Percentiles rank a stretch among this genome's conserved stretches.
These are phyloP conservation scores for Saturnispora serradocipensis DNA, from an alignment of 805 yeast species.

Conservation along the genomic window DNA sequence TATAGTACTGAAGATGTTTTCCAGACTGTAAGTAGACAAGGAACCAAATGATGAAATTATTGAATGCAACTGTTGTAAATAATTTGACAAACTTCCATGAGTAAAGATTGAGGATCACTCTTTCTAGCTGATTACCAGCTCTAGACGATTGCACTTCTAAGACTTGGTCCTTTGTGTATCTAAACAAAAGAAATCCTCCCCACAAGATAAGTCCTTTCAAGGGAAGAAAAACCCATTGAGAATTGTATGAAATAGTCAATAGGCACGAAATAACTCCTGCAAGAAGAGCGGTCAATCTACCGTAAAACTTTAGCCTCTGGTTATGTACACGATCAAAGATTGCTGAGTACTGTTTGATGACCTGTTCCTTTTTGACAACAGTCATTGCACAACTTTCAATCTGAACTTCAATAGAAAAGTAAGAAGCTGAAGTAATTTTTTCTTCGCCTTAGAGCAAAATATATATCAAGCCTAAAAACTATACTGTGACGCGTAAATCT, in stretches of 20 bases:
- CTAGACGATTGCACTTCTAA: constrained; percentile 19
- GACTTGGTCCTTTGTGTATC: constrained; percentile 24
- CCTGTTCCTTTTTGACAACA: not conserved
- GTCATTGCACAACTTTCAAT: not conserved
- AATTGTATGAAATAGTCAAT: constrained; percentile 18
- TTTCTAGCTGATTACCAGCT: constrained; percentile 21
- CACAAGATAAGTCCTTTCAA: constrained; percentile 21
- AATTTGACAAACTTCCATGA: constrained; percentile 19
- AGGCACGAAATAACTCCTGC: constrained; percentile 16
- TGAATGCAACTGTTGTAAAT: constrained; percentile 15
- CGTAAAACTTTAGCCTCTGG: constrained; percentile 23
- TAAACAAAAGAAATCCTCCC: constrained; percentile 22
- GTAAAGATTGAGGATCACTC: constrained; percentile 18
- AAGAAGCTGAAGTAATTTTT: not conserved
- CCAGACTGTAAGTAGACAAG: constrained; percentile 19
- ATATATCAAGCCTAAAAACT: not conserved
- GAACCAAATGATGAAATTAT: constrained; percentile 15
- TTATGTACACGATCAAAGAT: constrained; percentile 15
- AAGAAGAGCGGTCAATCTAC: constrained; percentile 19
- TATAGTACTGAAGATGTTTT: constrained; percentile 19
- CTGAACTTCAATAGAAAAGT: not conserved
- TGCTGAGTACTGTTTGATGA: not conserved
- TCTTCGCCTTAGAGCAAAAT: not conserved
- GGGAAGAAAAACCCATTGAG: constrained; percentile 18
- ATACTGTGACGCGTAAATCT: not conserved